Base-by-base conservation (phyloP, 192 early-diverging fungal species). In the Cladochytrium replicatum region DNA sequence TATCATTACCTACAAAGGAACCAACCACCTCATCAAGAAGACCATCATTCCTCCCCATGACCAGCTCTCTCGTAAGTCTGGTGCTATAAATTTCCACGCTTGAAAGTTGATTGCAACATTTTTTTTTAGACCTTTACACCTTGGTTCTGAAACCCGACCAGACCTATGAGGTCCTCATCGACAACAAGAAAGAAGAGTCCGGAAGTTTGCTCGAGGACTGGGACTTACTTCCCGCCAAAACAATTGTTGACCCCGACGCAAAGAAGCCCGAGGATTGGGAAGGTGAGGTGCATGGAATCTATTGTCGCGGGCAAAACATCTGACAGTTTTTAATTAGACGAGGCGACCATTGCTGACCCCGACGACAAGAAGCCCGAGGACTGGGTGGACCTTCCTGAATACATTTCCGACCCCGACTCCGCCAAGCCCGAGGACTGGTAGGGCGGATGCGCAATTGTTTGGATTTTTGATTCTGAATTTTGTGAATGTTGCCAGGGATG, bases 391-490 rank as follows among this genome's bases (percentile, higher is more conserved):
- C 75, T 72, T 15, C 89, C 87, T 9, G 81, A 82, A 50, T 80
- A 75, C 31, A 85, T 96, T 57, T 55, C 83, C 29, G 89, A 96
- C 54, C 77, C 88, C 34, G 74, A 87, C 1, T 88, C 87, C 41
- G 61, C 57, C 41, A 87, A 88, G 69, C 91, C 92, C 29, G 88
- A 85, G 46, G 88, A 93, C 59, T 96, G 91, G 89, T 63, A 63
- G 61, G 54, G 65, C 41, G 26, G 37, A 37, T 37, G 13, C 13
- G 17, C 17, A 13, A 37, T 13, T 13, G 13, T 37, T 37, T 37
- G 13, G 34, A 37, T 37, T 37, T 13, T 13, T 37, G 34, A 37
- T 37, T 37, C 13, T 17, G 13, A 17, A 37, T 37, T 13, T 41
- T 21, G 29, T 46, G 26, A 24, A 29, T 61, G 34, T n/a, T 7